phyloP scores from a whole-genome alignment of 1,284 basidiomycete genomes.

The Mycena citricolor region DNA sequence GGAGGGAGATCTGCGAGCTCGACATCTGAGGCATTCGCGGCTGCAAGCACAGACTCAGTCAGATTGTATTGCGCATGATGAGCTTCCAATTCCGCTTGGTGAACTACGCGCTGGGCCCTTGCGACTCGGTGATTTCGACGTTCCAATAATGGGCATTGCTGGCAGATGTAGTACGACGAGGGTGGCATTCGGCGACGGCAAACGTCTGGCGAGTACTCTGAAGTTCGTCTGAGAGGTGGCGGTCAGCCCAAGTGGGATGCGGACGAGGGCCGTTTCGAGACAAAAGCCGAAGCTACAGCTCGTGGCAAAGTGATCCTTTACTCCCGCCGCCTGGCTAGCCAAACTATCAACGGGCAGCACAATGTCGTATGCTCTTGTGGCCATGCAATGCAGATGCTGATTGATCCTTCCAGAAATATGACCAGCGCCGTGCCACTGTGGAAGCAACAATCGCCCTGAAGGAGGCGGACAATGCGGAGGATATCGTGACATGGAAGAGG shows the following conservation, averaged over 20 bases:
- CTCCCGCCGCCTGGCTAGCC: constrained; percentile 6
- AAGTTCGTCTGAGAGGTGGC: too few species aligned
- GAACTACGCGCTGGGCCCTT: too few species aligned
- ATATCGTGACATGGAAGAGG: constrained; percentile 6
- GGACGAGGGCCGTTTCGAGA: constrained; percentile 12
- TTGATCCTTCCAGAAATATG: constrained; percentile 1
- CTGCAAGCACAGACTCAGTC: too few species aligned
- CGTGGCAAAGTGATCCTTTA: constrained; percentile 4
- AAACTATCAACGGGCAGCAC: constrained; percentile 9
- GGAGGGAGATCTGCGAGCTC: too few species aligned
- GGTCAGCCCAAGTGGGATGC: constrained; percentile 12
- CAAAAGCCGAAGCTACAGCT: constrained; percentile 9
- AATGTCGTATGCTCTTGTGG: constrained; percentile 10
- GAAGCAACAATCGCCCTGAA: background rate
- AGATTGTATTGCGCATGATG: too few species aligned
- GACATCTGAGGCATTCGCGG: too few species aligned
- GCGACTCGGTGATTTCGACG: too few species aligned
- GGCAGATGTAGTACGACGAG: too few species aligned
- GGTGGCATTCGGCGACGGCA: too few species aligned
- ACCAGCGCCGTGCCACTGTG: background rate
- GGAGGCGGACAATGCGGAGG: background rate
- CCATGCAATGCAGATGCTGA: constrained; percentile 8
- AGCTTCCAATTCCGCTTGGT: too few species aligned
- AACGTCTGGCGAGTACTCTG: too few species aligned
- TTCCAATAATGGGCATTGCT: too few species aligned